Evolutionary conservation across 2,329 filamentous ascomycete species (phyloP), one percentile per base, ranked within the genome.

Genomic region (Phaeophleospora eucalypticola): DNA sequence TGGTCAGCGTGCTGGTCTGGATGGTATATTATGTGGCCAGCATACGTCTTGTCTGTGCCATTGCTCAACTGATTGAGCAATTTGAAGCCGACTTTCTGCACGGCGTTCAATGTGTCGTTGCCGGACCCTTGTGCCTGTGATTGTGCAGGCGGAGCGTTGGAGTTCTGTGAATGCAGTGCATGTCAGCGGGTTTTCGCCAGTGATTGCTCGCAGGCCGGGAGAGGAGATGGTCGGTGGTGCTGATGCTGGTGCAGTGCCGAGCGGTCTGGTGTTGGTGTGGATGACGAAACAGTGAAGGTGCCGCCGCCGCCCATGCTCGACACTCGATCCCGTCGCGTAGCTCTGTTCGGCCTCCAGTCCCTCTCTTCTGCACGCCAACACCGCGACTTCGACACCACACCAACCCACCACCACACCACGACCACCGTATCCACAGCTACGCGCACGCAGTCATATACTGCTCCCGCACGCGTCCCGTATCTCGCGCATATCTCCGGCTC

Each of bases 1-100:
- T 21, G 34, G 45, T 43, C 17, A 36, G 41, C 10, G 27, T 17
- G 17, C 14, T 19, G 40, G 4, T 14, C 29, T 15, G 17, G 15
- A 32, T 42, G 40, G 10, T 9, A 17, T 6, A 18, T 39, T n/a
- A n/a, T n/a, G n/a, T n/a, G n/a, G n/a, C n/a, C n/a, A n/a, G 73
- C 79, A 61, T 76, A 91, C 87, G 79, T 87, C 72, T 94, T 94
- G 67, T 94, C 89, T 53, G 82, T 81, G 17, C 87, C 88, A 54
- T 80, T 77, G 58, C 83, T 83, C 62, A 95, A 80, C 62, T 84
- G 82, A 44, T 87, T 82, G 36, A 94, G 71, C 61, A 94, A 86
- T 56, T 78, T 79, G 58, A 87, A 70, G 32, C 89, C 89, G 60
- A 82, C 79, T 45, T 82, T 48, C 43, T 60, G 59, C n/a, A 63